These are phyloP conservation scores for Puccinellia tenuiflora DNA, from an alignment of 176 grass and related monocot genomes.

Conservation along the genomic window DNA sequence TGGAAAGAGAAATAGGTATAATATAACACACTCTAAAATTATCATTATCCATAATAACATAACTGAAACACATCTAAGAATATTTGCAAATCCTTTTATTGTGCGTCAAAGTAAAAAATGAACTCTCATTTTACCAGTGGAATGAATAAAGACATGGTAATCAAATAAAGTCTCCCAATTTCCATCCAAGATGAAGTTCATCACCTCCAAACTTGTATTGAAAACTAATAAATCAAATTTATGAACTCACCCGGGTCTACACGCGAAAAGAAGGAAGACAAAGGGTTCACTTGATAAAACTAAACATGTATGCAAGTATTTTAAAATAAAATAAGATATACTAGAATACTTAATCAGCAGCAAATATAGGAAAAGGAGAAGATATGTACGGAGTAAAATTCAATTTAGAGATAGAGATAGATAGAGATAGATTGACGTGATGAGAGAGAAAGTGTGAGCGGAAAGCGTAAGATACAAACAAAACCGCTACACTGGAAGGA, in stretches of 20 bases:
- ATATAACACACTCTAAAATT: background rate
- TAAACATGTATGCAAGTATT: background rate
- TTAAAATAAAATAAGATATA: background rate
- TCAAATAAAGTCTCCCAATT: background rate
- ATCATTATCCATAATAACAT: background rate
- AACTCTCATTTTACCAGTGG: too few relatives aligned
- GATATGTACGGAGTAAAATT: background rate
- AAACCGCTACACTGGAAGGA: background rate
- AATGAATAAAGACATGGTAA: too few relatives aligned
- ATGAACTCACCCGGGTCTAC: background rate
- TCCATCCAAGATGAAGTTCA: background rate
- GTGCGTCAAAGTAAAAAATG: too few relatives aligned
- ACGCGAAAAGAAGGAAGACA: background rate
- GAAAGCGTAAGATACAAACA: conserved; percentile 19
- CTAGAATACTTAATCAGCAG: background rate
- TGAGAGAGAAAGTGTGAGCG: background rate
- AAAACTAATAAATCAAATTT: background rate
- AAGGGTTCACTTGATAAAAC: background rate
- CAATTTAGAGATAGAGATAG: background rate
- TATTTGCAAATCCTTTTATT: background rate
- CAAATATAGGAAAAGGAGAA: background rate
- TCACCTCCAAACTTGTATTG: background rate
- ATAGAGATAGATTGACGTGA: conserved; percentile 2
- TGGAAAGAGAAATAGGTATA: background rate
- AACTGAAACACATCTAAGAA: background rate